A percentile compares a stretch with the other conserved stretches of the same genome.
phyloP scores from a whole-genome alignment of 345 rosid species.

The Combretum micranthum region DNA sequence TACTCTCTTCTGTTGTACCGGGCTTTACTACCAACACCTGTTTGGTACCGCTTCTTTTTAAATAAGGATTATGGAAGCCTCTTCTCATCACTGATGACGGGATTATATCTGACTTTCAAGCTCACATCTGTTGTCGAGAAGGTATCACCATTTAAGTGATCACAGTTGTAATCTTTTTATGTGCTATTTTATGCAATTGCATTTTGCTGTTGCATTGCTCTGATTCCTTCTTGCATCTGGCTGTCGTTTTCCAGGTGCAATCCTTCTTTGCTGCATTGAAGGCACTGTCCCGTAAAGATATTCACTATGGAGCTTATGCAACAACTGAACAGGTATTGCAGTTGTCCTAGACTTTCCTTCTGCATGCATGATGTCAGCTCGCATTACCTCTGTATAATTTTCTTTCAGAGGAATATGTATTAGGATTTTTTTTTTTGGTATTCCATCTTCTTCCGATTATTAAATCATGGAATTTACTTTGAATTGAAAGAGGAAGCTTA shows the following conservation, averaged over 20 bases:
- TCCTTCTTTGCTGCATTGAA: conserved; percentile 77
- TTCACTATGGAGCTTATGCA: conserved; percentile 96
- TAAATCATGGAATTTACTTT: too few species aligned
- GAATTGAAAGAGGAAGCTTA: too few species aligned
- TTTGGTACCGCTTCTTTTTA: conserved; percentile 88
- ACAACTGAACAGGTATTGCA: conserved; percentile 84
- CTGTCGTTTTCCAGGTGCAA: conserved; percentile 58
- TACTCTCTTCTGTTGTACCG: conserved; percentile 67
- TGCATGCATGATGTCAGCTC: conserved; percentile 5
- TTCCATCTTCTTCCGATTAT: too few species aligned
- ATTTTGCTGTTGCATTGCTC: neutral
- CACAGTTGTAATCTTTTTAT: neutral
- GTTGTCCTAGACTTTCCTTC: conserved; percentile 1
- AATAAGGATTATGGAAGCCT: conserved; percentile 84
- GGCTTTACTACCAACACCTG: conserved; percentile 72
- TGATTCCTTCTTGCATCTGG: conserved; percentile 4
- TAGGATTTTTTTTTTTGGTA: too few species aligned
- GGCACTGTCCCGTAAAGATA: conserved; percentile 89
- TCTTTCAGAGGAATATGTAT: neutral
- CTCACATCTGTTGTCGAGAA: conserved; percentile 75
- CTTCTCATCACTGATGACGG: conserved; percentile 77
- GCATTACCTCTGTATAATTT: too few species aligned
- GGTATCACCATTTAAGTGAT: conserved; percentile 24
- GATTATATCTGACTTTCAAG: conserved; percentile 72
- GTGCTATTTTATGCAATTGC: neutral